Evolutionary conservation across 352 stramenopile genomes (phyloP).

Genomic region (Thalassiosira pacifica): DNA sequence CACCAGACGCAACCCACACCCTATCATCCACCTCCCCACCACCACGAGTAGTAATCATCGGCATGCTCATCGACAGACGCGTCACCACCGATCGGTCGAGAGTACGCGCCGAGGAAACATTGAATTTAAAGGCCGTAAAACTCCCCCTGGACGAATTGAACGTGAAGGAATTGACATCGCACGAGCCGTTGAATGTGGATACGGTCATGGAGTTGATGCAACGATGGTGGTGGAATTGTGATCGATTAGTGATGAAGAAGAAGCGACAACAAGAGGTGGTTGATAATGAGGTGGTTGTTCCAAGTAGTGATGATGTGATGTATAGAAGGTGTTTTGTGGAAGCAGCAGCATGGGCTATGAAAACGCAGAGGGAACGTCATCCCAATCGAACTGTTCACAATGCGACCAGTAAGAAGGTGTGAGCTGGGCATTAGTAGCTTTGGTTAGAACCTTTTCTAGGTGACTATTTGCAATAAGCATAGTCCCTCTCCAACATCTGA

Average conservation of each 20-base stretch:
- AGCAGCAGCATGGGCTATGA: constrained; percentile 54
- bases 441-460: too few relatives aligned
- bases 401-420: constrained; percentile 7
- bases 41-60: constrained; percentile 70
- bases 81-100: constrained; percentile 72
- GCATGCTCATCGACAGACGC: constrained; percentile 80
- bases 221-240: constrained; percentile 76
- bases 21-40: constrained; percentile 52
- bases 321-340: constrained; percentile 61
- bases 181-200: constrained; percentile 84
- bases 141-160: constrained; percentile 69
- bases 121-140: constrained; percentile 53
- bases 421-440: too few relatives aligned
- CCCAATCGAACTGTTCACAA: constrained; percentile 59
- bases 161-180: constrained; percentile 51
- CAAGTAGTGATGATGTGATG: neutral
- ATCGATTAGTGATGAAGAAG: too few relatives aligned
- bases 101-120: constrained; percentile 55
- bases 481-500: too few relatives aligned
- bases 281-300: too few relatives aligned
- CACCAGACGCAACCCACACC: constrained; percentile 73
- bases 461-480: too few relatives aligned
- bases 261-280: too few relatives aligned
- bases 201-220: constrained; percentile 81
- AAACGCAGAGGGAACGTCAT: constrained; percentile 59